phyloP scores from a whole-genome alignment of 2,329 filamentous ascomycete genomes.

The Lecanicillium sp. region DNA sequence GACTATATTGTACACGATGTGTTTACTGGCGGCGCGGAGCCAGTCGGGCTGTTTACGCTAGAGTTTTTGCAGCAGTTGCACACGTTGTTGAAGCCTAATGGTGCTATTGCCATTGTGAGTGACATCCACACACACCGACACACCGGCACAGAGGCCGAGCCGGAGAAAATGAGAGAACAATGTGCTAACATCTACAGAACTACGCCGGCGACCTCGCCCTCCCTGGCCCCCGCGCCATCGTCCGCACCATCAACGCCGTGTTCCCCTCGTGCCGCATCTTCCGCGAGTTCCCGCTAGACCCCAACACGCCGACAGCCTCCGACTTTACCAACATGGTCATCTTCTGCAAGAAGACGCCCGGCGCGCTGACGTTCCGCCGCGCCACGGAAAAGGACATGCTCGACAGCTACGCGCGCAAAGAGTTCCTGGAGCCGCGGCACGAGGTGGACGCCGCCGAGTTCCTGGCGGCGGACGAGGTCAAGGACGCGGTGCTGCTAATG shows the following conservation, averaged over 20 bases:
- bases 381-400: slow-evolving; percentile 62
- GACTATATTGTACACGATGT: slow-evolving; percentile 97
- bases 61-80: slow-evolving; percentile 73
- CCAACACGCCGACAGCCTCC: slow-evolving; percentile 38
- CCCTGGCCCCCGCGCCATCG: slow-evolving; percentile 68
- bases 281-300: slow-evolving; percentile 62
- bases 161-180: too few species aligned
- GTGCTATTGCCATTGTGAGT: slow-evolving; percentile 82
- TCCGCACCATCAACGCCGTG: slow-evolving; percentile 73
- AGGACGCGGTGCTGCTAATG: slow-evolving; percentile 33
- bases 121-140: too few species aligned
- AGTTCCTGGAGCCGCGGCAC: slow-evolving; percentile 65
- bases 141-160: too few species aligned
- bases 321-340: slow-evolving; percentile 97
- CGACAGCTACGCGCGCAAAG: slow-evolving; percentile 61
- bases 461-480: slow-evolving; percentile 33
- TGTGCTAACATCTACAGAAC: slow-evolving; percentile 54
- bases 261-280: slow-evolving; percentile 91
- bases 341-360: slow-evolving; percentile 69
- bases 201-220: slow-evolving; percentile 85
- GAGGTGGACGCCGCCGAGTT: slow-evolving; percentile 57
- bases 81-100: slow-evolving; percentile 66
- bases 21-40: slow-evolving; percentile 93
- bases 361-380: slow-evolving; percentile 57
- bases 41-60: slow-evolving; percentile 77